Base-by-base conservation (phyloP, 352 stramenopile genomes). In the Globisporangium solare region DNA sequence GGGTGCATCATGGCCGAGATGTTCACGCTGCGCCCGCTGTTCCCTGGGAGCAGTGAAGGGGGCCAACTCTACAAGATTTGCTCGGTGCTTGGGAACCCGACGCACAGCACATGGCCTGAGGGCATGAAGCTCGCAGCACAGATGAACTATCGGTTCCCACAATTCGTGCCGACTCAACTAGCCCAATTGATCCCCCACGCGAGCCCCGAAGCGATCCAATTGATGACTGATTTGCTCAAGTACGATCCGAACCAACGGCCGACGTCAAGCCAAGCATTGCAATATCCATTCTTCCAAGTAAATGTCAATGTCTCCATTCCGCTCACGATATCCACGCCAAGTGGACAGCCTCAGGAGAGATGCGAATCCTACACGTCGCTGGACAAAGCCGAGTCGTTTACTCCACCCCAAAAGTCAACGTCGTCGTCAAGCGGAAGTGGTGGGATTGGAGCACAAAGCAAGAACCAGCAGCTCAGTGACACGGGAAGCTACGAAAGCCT, bases 1-100 rank as follows among this genome's bases (percentile, higher is more conserved):
- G 98, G 97, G 18, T 98, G 96, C 68, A 98, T 99, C 67, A 97
- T 99, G 70, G 94, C 92, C 13, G 98, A 99, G 68, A 74, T 99
- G 61, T 98, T 98, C 64, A 97, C 85, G 32, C 66, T 99, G 27
- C 70, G 79, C 8, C 97, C 97, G 6, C 79, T 99, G n/a, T 99
- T 99, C 66, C 97, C 97, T 0, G 97, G 97, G 11, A 96, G 74
- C 49, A 96, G 75, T 51, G 97, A 99, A 79, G 88, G 95, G 27
- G 96, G 99, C 68, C 89, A 99, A 75, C 83, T 99, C 10, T 97
- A 98, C 74, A 98, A 98, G 63, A 98, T 98, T 31, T 98, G 92
- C 71, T 96, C 86, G 2, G 89, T 98, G n/a, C 64, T 98, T 20
- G 94, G 94, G 2, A 96, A 90, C 48, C 96, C 96, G 7, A 97